A percentile compares a stretch with the other conserved stretches of the same genome.
These are phyloP conservation scores for Mortierella sp. DNA, from an alignment of 371 early-diverging fungal species.

Conservation along the genomic window DNA sequence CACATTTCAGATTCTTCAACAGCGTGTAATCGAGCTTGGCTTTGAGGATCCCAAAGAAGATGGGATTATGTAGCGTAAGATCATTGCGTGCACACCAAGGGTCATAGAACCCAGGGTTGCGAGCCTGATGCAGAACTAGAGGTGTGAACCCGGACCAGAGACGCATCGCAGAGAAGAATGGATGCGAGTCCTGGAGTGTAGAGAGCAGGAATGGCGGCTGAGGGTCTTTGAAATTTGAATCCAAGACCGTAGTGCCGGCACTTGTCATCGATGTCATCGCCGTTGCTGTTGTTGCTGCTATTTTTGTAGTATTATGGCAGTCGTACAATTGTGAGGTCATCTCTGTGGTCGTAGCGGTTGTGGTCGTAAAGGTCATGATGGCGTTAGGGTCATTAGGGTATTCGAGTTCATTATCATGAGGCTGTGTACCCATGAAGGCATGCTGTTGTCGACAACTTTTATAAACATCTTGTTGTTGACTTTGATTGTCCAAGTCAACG, in stretches of 20 bases:
- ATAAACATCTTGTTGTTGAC: neutral
- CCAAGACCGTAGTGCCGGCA: no score
- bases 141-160: constrained; percentile 59
- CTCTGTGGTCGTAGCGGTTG: constrained; percentile 14
- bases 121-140: constrained; percentile 61
- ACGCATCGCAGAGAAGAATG: constrained; percentile 20
- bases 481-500: neutral
- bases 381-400: constrained; percentile 28
- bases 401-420: constrained; percentile 12
- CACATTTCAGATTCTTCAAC: constrained; percentile 67
- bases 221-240: constrained; percentile 28
- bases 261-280: neutral
- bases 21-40: constrained; percentile 87
- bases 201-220: constrained; percentile 47
- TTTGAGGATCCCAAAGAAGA: constrained; percentile 70
- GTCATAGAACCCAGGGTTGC: constrained; percentile 83
- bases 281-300: constrained; percentile 6
- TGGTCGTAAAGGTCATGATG: neutral
- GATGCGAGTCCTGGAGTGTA: constrained; percentile 7
- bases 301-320: neutral
- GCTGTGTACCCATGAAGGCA: neutral
- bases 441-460: constrained; percentile 1
- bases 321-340: constrained; percentile 1
- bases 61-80: constrained; percentile 72
- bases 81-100: constrained; percentile 72